phyloP scores from a whole-genome alignment of 371 early-diverging fungal species.

The Conidiobolus incongruus region DNA sequence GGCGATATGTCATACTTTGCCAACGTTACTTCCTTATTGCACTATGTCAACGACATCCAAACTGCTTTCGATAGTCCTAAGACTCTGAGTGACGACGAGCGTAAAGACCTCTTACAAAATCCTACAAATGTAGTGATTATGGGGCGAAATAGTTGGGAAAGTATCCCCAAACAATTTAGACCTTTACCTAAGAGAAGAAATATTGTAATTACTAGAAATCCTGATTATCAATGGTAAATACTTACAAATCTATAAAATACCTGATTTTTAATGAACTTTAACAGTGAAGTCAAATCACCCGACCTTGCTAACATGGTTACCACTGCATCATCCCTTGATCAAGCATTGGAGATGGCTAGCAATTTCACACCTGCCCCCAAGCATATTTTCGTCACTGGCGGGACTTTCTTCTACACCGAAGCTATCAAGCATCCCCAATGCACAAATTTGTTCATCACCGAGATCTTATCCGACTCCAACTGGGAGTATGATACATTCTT shows the following conservation, averaged over 20 bases:
- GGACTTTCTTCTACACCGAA: neutral
- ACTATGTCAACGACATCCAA: too few relatives aligned
- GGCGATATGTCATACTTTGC: slow-evolving; percentile 1
- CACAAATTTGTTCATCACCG: slow-evolving; percentile 2
- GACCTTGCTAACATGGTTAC: neutral
- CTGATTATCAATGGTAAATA: neutral
- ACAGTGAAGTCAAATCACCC: neutral
- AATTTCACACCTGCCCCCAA: too few relatives aligned
- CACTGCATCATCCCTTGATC: neutral
- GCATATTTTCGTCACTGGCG: slow-evolving; percentile 2
- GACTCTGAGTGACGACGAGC: too few relatives aligned
- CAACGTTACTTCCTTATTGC: neutral
- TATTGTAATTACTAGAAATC: slow-evolving; percentile 2
- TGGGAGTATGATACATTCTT: neutral
- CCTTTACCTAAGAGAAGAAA: neutral
- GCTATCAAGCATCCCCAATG: slow-evolving; percentile 1
- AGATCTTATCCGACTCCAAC: neutral
- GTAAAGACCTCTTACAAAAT: neutral
- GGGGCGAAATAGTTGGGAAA: slow-evolving; percentile 4
- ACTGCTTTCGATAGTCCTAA: too few relatives aligned
- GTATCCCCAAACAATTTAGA: neutral
- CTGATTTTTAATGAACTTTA: too few relatives aligned
- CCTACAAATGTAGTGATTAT: slow-evolving; percentile 2
- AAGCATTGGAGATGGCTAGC: neutral
- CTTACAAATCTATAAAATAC: too few relatives aligned